These are phyloP conservation scores for Porodaedalea pini DNA, from an alignment of 1,284 basidiomycete species.

Conservation along the genomic window DNA sequence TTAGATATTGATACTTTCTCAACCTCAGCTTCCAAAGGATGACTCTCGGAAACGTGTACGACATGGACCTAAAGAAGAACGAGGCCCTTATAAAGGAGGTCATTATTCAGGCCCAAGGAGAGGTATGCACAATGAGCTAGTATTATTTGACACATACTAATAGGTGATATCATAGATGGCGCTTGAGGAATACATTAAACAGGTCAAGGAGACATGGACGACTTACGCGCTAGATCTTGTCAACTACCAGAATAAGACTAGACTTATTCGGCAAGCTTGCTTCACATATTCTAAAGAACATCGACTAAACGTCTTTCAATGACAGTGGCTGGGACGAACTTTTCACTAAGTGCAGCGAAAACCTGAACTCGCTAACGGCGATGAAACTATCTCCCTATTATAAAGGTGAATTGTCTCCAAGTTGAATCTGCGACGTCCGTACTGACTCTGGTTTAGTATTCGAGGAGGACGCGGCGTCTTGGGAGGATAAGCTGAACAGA, in stretches of 20 bases:
- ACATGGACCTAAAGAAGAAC: slow-evolving; percentile 93
- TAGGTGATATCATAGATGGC: slow-evolving; percentile 62
- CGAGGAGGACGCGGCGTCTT: slow-evolving; percentile 89
- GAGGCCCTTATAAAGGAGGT: slow-evolving; percentile 90
- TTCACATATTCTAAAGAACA: slow-evolving; percentile 1
- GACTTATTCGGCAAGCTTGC: slow-evolving; percentile 74
- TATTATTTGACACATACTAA: slow-evolving; percentile 3
- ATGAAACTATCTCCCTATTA: slow-evolving; percentile 99
- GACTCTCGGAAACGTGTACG: slow-evolving; percentile 96
- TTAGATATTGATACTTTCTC: not conserved
- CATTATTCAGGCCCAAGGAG: slow-evolving; percentile 96
- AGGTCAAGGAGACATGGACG: slow-evolving; percentile 97
- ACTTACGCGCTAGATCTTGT: slow-evolving; percentile 94
- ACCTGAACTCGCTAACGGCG: slow-evolving; percentile 90
- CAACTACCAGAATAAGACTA: slow-evolving; percentile 98
- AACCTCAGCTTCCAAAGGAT: slow-evolving; percentile 50
- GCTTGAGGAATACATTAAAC: slow-evolving; percentile 89
- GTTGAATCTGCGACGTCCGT: not conserved
- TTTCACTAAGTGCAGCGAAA: slow-evolving; percentile 95
- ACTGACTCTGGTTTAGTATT: slow-evolving; percentile 55
- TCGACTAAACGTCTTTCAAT: not conserved
- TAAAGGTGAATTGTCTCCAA: slow-evolving; percentile 56
- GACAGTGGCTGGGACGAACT: slow-evolving; percentile 94
- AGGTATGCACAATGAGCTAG: slow-evolving; percentile 45
- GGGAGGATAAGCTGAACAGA: slow-evolving; percentile 94